A percentile compares a stretch with the other conserved stretches of the same genome.
Evolutionary conservation across 1,139 yeast genomes (phyloP).

Genomic region (Suhomyces bolitotheri): DNA sequence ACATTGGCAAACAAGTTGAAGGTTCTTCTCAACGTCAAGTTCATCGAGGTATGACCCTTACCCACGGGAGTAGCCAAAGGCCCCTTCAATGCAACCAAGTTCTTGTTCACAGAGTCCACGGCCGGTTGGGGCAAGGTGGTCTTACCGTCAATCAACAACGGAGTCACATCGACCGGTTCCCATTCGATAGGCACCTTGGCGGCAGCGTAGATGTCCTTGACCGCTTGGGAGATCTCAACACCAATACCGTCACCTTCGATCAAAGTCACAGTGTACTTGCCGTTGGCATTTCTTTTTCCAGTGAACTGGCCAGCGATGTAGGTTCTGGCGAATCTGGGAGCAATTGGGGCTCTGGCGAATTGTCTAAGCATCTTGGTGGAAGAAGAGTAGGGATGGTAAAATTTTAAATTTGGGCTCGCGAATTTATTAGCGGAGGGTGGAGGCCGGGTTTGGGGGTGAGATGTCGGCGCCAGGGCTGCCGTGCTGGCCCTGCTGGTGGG

Average conservation of each 20-base stretch:
- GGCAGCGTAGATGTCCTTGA: constrained; percentile 85
- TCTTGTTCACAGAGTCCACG: constrained; percentile 86
- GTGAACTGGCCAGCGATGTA: constrained; percentile 54
- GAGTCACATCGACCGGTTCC: constrained; percentile 97
- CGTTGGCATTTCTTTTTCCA: constrained; percentile 50
- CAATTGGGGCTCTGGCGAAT: constrained; percentile 34
- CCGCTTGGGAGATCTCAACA: constrained; percentile 90
- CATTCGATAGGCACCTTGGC: constrained; percentile 95
- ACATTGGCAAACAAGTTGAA: constrained; percentile 95
- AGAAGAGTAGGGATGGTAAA: constrained; percentile 13
- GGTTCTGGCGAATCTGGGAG: constrained; percentile 47
- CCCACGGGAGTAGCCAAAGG: constrained; percentile 98
- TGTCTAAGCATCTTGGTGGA: constrained; percentile 43
- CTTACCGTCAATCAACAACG: constrained; percentile 86
- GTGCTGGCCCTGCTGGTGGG: too few relatives aligned
- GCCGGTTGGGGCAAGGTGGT: constrained; percentile 94
- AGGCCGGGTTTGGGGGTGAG: background rate
- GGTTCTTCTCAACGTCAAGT: constrained; percentile 95
- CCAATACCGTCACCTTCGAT: constrained; percentile 99
- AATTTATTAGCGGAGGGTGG: constrained; percentile 2
- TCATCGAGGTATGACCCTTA: constrained; percentile 96
- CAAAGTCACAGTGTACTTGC: constrained; percentile 88
- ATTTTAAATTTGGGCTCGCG: constrained; percentile 12
- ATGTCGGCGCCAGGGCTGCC: background rate
- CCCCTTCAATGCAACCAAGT: constrained; percentile 94